These are phyloP conservation scores for Verticillium zaregamsianum DNA, from an alignment of 2,329 filamentous ascomycete genomes.

Conservation along the genomic window DNA sequence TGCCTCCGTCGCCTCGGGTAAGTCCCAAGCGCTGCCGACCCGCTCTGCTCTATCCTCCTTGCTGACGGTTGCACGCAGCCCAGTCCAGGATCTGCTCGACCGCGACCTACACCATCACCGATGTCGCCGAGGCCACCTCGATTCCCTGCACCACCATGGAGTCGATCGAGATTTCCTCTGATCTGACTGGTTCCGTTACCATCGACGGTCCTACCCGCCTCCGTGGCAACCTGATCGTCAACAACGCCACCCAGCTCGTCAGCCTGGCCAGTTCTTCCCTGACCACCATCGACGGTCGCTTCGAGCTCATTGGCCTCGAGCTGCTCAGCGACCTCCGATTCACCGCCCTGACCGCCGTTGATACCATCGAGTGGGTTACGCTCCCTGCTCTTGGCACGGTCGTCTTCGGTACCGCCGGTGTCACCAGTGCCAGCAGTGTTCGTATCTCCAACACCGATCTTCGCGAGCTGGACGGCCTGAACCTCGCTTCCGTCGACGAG, in stretches of 20 bases:
- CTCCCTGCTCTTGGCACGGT: constrained; percentile 56
- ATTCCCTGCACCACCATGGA: constrained; percentile 67
- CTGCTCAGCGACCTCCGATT: constrained; percentile 66
- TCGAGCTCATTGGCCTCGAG: constrained; percentile 66
- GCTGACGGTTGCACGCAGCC: constrained; percentile 19
- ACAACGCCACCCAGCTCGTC: constrained; percentile 56
- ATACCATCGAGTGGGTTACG: constrained; percentile 66
- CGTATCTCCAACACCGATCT: constrained; percentile 84
- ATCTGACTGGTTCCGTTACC: constrained; percentile 52
- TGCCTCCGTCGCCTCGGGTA: constrained; percentile 38
- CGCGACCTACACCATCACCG: constrained; percentile 53
- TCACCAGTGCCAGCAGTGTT: constrained; percentile 66
- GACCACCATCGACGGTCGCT: constrained; percentile 61
- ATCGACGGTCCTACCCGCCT: constrained; percentile 58
- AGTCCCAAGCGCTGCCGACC: constrained; percentile 14
- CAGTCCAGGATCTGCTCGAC: constrained; percentile 28
- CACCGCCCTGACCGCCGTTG: constrained; percentile 59
- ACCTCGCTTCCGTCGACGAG: constrained; percentile 65
- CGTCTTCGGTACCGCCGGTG: constrained; percentile 45
- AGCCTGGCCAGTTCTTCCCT: constrained; percentile 60
- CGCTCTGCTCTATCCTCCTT: neutral
- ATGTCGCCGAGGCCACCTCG: constrained; percentile 55
- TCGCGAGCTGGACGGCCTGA: constrained; percentile 72
- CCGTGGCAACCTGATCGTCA: constrained; percentile 54
- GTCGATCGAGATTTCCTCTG: constrained; percentile 58